These are phyloP conservation scores for Komagataella phaffii DNA, from an alignment of 805 yeast genomes.

Conservation along the genomic window DNA sequence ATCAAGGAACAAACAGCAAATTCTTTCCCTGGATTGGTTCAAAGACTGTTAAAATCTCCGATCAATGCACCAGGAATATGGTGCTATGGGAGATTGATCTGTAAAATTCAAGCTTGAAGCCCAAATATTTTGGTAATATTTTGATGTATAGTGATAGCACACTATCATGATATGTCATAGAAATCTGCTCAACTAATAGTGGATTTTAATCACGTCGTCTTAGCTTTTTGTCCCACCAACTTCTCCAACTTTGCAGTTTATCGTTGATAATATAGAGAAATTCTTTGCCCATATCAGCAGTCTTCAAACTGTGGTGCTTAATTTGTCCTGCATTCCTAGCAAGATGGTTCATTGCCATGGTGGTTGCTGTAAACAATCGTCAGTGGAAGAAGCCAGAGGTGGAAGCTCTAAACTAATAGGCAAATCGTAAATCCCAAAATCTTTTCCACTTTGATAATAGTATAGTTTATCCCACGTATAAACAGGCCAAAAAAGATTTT, in stretches of 20 bases:
- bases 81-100: background rate
- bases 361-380: background rate
- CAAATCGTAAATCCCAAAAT: constrained; percentile 14
- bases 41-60: background rate
- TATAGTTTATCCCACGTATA: background rate
- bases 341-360: background rate
- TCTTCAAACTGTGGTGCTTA: background rate
- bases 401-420: background rate
- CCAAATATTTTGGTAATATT: background rate
- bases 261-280: background rate
- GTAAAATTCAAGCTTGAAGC: background rate
- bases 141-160: background rate
- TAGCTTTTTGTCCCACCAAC: background rate
- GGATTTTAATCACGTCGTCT: background rate
- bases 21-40: background rate
- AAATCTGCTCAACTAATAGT: background rate
- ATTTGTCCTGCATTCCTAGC: background rate
- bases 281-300: background rate
- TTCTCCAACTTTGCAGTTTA: background rate
- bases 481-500: background rate
- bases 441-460: background rate
- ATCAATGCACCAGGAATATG: background rate
- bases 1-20: background rate
- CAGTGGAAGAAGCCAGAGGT: background rate
- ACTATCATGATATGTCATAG: background rate